phyloP scores from a whole-genome alignment of 2,329 filamentous ascomycete species.

The Pseudogymnoascus sp. region DNA sequence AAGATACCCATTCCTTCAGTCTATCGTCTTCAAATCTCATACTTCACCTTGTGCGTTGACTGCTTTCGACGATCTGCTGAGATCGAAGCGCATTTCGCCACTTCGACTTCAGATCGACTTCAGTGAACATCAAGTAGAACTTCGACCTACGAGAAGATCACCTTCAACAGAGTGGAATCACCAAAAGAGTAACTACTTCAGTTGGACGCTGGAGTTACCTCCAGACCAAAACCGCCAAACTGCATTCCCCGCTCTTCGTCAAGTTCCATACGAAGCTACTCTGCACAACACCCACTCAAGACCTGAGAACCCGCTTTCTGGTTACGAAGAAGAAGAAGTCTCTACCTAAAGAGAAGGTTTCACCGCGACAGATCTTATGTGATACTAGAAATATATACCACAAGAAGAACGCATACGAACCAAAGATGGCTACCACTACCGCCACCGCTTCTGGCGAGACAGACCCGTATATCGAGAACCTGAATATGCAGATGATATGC shows the following conservation, averaged over 20 bases:
- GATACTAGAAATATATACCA: slow-evolving; percentile 38
- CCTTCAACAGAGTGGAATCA: slow-evolving; percentile 5
- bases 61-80: neutral
- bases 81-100: slow-evolving; percentile 1
- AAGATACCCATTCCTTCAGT: slow-evolving; percentile 12
- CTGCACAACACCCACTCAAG: slow-evolving; percentile 30
- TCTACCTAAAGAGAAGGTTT: slow-evolving; percentile 9
- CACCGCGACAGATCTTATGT: slow-evolving; percentile 27
- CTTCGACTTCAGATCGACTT: slow-evolving; percentile 1
- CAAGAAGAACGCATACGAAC: slow-evolving; percentile 32
- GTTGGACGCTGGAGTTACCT: slow-evolving; percentile 8
- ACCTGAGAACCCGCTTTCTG: slow-evolving; percentile 23
- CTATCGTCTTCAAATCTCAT: slow-evolving; percentile 3
- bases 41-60: neutral
- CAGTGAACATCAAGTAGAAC: slow-evolving; percentile 13
- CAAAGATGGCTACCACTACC: slow-evolving; percentile 38
- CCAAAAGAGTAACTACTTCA: slow-evolving; percentile 11
- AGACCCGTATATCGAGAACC: slow-evolving; percentile 52
- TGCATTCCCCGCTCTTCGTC: slow-evolving; percentile 67
- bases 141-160: neutral
- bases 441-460: slow-evolving; percentile 17
- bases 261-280: slow-evolving; percentile 43
- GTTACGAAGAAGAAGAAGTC: slow-evolving; percentile 27
- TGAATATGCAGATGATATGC: slow-evolving; percentile 80
- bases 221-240: slow-evolving; percentile 45